phyloP scores from a whole-genome alignment of 352 stramenopile species.

The Globisporangium barbulae region DNA sequence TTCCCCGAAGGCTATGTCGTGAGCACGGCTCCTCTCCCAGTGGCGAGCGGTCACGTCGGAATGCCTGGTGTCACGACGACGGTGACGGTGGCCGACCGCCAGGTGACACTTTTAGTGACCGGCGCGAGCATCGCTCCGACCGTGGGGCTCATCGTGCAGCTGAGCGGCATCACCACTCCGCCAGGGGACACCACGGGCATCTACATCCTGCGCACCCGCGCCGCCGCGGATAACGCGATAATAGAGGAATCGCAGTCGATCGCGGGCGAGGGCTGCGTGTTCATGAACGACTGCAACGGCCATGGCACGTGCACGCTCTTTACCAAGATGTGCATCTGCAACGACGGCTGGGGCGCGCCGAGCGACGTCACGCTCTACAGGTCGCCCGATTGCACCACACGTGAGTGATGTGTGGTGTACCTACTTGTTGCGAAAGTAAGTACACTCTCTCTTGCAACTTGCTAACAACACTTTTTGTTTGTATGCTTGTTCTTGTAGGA shows the following conservation, averaged over 20 bases:
- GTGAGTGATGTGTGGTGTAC: conserved; percentile 25
- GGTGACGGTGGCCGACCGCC: conserved; percentile 23
- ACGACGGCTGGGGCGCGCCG: conserved; percentile 50
- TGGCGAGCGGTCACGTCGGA: conserved; percentile 25
- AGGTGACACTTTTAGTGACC: conserved; percentile 35
- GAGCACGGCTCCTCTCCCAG: conserved; percentile 16
- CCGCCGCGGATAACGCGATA: conserved; percentile 30
- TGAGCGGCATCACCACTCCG: conserved; percentile 53
- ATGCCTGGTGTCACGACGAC: conserved; percentile 33
- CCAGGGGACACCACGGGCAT: conserved; percentile 32
- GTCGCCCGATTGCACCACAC: conserved; percentile 73
- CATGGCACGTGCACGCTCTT: conserved; percentile 76
- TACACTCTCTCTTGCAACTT: no score
- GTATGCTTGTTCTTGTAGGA: conserved; percentile 20
- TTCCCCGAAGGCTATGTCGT: conserved; percentile 44
- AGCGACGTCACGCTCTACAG: conserved; percentile 74
- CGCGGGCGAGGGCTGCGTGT: conserved; percentile 54
- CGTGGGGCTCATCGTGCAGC: conserved; percentile 30
- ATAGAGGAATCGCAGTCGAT: conserved; percentile 55
- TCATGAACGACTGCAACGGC: conserved; percentile 82
- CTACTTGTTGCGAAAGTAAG: no score
- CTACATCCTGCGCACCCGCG: conserved; percentile 52
- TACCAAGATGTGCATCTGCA: conserved; percentile 59
- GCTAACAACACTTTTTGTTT: neutral
- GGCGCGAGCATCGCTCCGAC: conserved; percentile 27